Conservation (phyloP, 2,329 filamentous ascomycete species). For the Didymella pomorum region DNA sequence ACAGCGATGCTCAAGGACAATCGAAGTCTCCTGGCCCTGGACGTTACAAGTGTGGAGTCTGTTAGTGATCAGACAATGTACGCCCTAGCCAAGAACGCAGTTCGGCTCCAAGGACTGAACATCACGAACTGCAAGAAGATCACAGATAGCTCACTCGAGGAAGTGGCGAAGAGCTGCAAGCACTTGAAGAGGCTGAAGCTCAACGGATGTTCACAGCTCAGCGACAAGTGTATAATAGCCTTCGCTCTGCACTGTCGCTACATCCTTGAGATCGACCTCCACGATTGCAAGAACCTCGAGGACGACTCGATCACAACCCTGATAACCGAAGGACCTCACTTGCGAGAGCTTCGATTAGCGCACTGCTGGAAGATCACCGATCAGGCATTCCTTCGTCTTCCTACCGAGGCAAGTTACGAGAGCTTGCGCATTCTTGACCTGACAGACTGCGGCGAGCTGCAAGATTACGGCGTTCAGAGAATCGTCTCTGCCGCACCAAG, state of each 20-base stretch:
- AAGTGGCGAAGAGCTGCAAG: slow-evolving; percentile 80
- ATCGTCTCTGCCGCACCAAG: slow-evolving; percentile 88
- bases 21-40: slow-evolving; percentile 82
- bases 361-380: slow-evolving; percentile 87
- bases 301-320: slow-evolving; percentile 85
- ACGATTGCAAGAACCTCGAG: slow-evolving; percentile 81
- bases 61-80: slow-evolving; percentile 84
- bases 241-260: slow-evolving; percentile 90
- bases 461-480: slow-evolving; percentile 85
- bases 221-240: slow-evolving; percentile 80
- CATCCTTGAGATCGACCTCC: slow-evolving; percentile 94
- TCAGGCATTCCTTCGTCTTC: slow-evolving; percentile 82
- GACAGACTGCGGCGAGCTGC: slow-evolving; percentile 84
- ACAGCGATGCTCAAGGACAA: slow-evolving; percentile 81
- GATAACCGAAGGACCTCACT: slow-evolving; percentile 76
- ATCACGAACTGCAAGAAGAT: slow-evolving; percentile 86
- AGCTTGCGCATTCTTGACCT: slow-evolving; percentile 92
- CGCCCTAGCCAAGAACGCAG: slow-evolving; percentile 81
- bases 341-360: slow-evolving; percentile 89
- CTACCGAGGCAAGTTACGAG: slow-evolving; percentile 75
- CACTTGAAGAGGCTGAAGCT: slow-evolving; percentile 95
- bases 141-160: slow-evolving; percentile 84
- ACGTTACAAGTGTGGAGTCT: slow-evolving; percentile 81
- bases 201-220: slow-evolving; percentile 87
- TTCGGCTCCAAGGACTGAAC: slow-evolving; percentile 88